Base-by-base conservation (phyloP, 1,284 basidiomycete species). In the Cutaneotrichosporon arboriforme region DNA sequence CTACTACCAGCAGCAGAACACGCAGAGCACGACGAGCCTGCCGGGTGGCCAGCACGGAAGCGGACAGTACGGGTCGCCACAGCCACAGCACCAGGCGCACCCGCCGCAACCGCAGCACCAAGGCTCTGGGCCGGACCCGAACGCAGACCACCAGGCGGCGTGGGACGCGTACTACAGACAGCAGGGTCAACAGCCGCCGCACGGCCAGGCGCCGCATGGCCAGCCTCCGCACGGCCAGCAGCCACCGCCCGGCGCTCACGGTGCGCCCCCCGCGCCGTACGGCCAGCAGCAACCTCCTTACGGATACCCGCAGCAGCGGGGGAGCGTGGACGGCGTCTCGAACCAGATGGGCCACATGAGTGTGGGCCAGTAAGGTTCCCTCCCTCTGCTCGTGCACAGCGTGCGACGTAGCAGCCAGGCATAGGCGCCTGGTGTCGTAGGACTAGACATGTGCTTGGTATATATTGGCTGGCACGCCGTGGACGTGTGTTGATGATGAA, bases 101-200 rank as follows among this genome's bases (percentile, higher is more conserved):
- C 67, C 67, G 4, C 20, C 52, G 3, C 38, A 47, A 5, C 47
- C 64, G 41, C 50, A 47, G 35, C 58, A 66, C 33, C 61, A 66
- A 14, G 40, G 44, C 36, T 67, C 68, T 9, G 59, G 63, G 42
- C 66, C 71, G 14, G 69, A 69, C 4, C 61, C 68, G 0, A 67
- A 59, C 8, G 57, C 48, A n/a, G 62, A 66, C 47, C 61, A 20
- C 61, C 69, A 20, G 61, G 62, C 13, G 63, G 71, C 71, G 8
- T 76, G 75, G 75, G 68, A 71, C 31, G 71, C 69, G 12, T 75
- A 73, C 52, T 75, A 75, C 59, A 62, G 68, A 26, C 61, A 64
- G 36, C 65, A 69, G 15, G 50, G 49, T 12, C 51, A 54, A 17
- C 60, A 54, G n/a, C 58, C 58, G 7, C 46, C 46, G 36, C 62